Percentiles rank a stretch among this genome's conserved stretches.
These are phyloP conservation scores for Mucuna pruriens DNA, from an alignment of 306 rosid species.

Conservation along the genomic window DNA sequence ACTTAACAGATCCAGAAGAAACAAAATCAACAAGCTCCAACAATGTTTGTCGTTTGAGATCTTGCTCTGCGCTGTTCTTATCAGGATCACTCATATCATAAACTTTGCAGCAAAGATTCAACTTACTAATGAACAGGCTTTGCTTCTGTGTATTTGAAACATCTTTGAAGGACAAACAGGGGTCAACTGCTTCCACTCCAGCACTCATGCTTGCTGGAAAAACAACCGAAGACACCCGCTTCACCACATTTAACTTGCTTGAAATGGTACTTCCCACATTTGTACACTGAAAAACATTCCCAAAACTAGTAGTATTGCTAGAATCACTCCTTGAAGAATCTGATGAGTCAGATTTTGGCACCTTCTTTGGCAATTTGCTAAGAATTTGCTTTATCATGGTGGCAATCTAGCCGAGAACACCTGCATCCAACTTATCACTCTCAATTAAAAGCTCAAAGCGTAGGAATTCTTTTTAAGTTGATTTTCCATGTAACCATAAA, in stretches of 20 bases:
- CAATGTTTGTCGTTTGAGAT: slow-evolving; percentile 80
- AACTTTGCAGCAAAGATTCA: slow-evolving; percentile 83
- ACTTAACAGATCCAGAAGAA: slow-evolving; percentile 89
- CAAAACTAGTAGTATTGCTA: slow-evolving; percentile 64
- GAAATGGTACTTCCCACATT: slow-evolving; percentile 92
- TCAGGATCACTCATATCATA: slow-evolving; percentile 69
- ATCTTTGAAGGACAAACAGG: slow-evolving; percentile 88
- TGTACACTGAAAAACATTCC: slow-evolving; percentile 92
- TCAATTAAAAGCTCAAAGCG: slow-evolving; percentile 19
- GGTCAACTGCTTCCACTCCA: slow-evolving; percentile 89
- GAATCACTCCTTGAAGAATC: slow-evolving; percentile 75
- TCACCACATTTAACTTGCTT: slow-evolving; percentile 92
- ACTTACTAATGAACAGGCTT: slow-evolving; percentile 81
- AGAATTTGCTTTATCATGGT: slow-evolving; percentile 95
- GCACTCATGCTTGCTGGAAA: slow-evolving; percentile 84
- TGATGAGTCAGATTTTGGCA: slow-evolving; percentile 66
- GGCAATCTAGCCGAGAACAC: slow-evolving; percentile 39
- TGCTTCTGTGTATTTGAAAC: slow-evolving; percentile 91
- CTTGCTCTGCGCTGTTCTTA: slow-evolving; percentile 68
- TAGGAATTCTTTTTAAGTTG: background rate
- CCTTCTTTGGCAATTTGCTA: slow-evolving; percentile 88
- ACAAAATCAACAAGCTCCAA: slow-evolving; percentile 88
- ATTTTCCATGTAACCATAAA: slow-evolving; percentile 29
- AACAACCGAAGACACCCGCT: slow-evolving; percentile 95
- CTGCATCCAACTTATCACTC: slow-evolving; percentile 46